phyloP scores from a whole-genome alignment of 2,329 filamentous ascomycete genomes.

The Epichloe uncinata region DNA sequence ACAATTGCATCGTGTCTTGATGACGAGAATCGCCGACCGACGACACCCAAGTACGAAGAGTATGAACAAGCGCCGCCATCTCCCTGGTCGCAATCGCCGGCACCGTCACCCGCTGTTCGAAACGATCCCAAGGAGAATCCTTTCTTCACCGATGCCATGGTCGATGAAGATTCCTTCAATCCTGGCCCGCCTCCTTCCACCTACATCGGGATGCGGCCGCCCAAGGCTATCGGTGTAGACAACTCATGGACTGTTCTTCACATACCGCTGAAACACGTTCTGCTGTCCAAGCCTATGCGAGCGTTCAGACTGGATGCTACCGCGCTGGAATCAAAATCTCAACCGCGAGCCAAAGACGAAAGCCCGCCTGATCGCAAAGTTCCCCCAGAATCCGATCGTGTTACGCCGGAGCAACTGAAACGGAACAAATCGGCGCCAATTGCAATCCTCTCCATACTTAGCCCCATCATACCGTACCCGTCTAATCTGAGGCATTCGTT shows the following conservation, averaged over 20 bases:
- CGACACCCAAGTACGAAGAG: slow-evolving; percentile 63
- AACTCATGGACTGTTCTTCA: slow-evolving; percentile 86
- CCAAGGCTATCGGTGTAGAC: slow-evolving; percentile 85
- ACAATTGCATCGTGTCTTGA: slow-evolving; percentile 19
- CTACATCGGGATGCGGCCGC: slow-evolving; percentile 59
- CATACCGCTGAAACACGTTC: slow-evolving; percentile 68
- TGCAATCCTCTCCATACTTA: slow-evolving; percentile 80
- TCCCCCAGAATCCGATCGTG: slow-evolving; percentile 10
- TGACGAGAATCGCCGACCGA: slow-evolving; percentile 33
- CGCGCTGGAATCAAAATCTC: slow-evolving; percentile 39
- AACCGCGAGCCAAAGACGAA: slow-evolving; percentile 17
- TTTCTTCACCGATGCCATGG: slow-evolving; percentile 67
- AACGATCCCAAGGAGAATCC: slow-evolving; percentile 75
- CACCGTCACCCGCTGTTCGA: slow-evolving; percentile 81
- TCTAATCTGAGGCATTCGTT: slow-evolving; percentile 71
- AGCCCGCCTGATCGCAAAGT: slow-evolving; percentile 8
- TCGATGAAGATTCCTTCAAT: slow-evolving; percentile 84
- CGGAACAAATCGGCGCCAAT: slow-evolving; percentile 58
- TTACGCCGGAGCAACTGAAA: slow-evolving; percentile 18
- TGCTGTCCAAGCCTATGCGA: slow-evolving; percentile 51
- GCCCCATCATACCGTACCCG: slow-evolving; percentile 79
- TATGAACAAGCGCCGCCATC: slow-evolving; percentile 87
- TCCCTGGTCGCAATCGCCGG: slow-evolving; percentile 92
- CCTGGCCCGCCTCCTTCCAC: slow-evolving; percentile 59
- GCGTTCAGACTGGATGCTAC: slow-evolving; percentile 44